These are phyloP conservation scores for Picochlorum sp. DNA, from an alignment of 139 green algal genomes.

Conservation along the genomic window DNA sequence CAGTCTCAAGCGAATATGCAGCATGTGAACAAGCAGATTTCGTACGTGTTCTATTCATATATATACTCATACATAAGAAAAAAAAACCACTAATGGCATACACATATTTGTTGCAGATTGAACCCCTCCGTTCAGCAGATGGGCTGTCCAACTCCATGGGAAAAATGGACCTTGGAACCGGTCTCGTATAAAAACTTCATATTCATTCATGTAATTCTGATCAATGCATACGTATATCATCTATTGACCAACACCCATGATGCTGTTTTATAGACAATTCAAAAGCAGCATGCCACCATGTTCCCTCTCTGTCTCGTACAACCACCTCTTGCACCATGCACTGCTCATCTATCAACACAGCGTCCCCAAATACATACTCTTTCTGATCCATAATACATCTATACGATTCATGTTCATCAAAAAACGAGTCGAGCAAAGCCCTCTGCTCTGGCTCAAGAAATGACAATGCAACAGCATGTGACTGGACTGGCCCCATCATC, in stretches of 20 bases:
- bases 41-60: slow-evolving; percentile 6
- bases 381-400: background rate
- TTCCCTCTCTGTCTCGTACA: background rate
- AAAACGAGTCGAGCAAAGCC: no score
- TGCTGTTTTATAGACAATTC: background rate
- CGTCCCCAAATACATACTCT: background rate
- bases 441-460: no score
- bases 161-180: no score
- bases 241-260: background rate
- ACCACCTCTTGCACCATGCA: slow-evolving; percentile 1
- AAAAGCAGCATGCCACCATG: background rate
- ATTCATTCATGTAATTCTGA: no score
- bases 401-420: background rate
- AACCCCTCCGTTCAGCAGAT: no score
- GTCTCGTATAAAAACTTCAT: no score
- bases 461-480: no score
- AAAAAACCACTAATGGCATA: no score
- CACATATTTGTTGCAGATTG: no score
- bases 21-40: slow-evolving; percentile 82
- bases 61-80: background rate
- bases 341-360: background rate
- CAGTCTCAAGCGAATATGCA: slow-evolving; percentile 75
- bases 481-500: background rate
- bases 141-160: no score
- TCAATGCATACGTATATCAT: background rate